Evolutionary conservation across 768 basidiomycete genomes (phyloP).

Genomic region (Mycena capillaripes): DNA sequence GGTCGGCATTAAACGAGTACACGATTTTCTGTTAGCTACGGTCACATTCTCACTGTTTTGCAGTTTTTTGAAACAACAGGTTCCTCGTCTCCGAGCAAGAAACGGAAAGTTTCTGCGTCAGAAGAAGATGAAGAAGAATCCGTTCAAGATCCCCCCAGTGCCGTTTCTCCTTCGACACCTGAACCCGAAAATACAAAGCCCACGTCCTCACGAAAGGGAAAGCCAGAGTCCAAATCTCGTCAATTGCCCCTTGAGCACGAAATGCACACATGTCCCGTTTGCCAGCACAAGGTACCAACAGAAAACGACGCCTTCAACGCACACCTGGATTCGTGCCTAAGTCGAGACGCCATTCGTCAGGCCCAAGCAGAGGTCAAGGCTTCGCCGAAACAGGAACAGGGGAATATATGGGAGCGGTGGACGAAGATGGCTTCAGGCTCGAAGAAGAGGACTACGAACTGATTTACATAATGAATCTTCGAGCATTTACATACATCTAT

Average conservation of each 20-base stretch:
- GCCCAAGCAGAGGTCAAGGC: constrained; percentile 65
- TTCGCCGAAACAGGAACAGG: constrained; percentile 26
- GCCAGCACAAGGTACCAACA: constrained; percentile 68
- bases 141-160: neutral
- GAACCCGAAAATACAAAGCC: constrained; percentile 5
- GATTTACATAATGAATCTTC: neutral
- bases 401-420: constrained; percentile 32
- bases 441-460: constrained; percentile 16
- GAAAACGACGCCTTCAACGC: constrained; percentile 87
- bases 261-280: constrained; percentile 80
- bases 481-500: constrained; percentile 18
- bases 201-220: constrained; percentile 14
- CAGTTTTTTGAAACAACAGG: constrained; percentile 71
- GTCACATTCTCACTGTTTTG: neutral
- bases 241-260: constrained; percentile 29
- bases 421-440: constrained; percentile 24
- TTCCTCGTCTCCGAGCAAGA: constrained; percentile 55
- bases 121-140: constrained; percentile 32
- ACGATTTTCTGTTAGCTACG: constrained; percentile 34
- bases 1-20: constrained; percentile 82
- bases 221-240: constrained; percentile 15
- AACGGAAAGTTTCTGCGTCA: constrained; percentile 44
- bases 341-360: constrained; percentile 80
- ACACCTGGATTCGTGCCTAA: constrained; percentile 93
- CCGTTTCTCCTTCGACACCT: neutral